Evolutionary conservation across 176 grass and related monocot genomes (phyloP), one percentile per base, ranked within the genome.

Genomic region (Puccinellia tenuiflora): DNA sequence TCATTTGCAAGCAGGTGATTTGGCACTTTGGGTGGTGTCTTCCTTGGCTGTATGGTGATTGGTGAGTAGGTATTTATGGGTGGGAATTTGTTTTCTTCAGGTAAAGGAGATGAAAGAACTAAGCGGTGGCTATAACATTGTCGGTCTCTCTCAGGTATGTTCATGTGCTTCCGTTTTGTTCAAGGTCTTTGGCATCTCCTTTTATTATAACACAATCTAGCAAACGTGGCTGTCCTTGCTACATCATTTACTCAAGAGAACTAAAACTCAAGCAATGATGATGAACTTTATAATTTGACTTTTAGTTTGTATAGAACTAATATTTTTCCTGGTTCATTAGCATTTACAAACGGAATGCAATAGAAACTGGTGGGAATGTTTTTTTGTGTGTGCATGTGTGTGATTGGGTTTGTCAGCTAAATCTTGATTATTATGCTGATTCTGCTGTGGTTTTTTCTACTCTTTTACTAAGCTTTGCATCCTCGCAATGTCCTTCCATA

Each of bases 111-210:
- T 90, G 92, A 65, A 94, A 68, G 90, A 94, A 48, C 79, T 98
- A 4, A 93, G 82, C 25, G 80, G 67, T 1, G 95, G 95, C 51
- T 98, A 93, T 73, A 95, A 93, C 73, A 91, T 95, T 15, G 84
- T 98, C 82, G 95, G 92, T 74, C 88, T 98, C 13, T 98, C 95
- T 45, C 95, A 95, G 95, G 95, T 94, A 89, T 69, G 70, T 39
- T 75, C 56, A 25, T 81, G 2, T 28, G 13, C 18, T 38, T 3
- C 43, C 75, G 46, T 38, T 43, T 72, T 74, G 17, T 70, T 57
- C 16, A 50, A n/a, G 62, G n/a, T 79, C 30, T 60, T 62, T 50
- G 64, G 5, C 28, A 4, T 18, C 28, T 57, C 1, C 21, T 38
- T 78, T 47, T 42, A 77, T 47, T 34, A 2, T 13, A 29, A 42